Conservation (phyloP, 106 monocot genomes). For the Amphibolis antarctica region DNA sequence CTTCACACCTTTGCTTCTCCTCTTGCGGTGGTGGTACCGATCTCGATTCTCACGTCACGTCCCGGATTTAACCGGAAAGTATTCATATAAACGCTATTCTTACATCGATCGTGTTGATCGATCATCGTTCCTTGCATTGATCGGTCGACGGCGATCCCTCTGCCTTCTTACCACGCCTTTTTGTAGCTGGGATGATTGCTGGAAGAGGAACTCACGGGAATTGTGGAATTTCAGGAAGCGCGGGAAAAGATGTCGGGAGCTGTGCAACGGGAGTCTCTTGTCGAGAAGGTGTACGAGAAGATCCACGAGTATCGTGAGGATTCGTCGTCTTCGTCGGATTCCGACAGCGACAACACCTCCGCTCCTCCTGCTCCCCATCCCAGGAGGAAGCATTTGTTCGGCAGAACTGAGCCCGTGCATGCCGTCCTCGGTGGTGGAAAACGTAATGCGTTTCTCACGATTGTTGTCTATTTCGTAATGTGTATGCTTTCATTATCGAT, state of each 20-base stretch:
- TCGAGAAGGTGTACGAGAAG: slow-evolving; percentile 39
- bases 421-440: slow-evolving; percentile 52
- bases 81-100: too few species aligned
- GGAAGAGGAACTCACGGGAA: too few species aligned
- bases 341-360: slow-evolving; percentile 28
- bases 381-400: slow-evolving; percentile 47
- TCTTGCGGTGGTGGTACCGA: too few species aligned
- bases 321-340: slow-evolving; percentile 42
- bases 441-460: slow-evolving; percentile 17
- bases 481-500: too few species aligned
- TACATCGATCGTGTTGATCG: too few species aligned
- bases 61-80: too few species aligned
- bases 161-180: too few species aligned
- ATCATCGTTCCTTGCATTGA: too few species aligned
- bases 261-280: slow-evolving; percentile 20
- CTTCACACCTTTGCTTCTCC: too few species aligned
- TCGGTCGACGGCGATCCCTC: too few species aligned
- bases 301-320: slow-evolving; percentile 44
- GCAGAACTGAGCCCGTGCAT: slow-evolving; percentile 49
- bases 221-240: not conserved
- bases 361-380: not conserved
- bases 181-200: too few species aligned
- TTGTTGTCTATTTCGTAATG: not conserved
- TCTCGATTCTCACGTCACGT: too few species aligned
- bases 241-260: slow-evolving; percentile 35